Conservation (phyloP, 805 yeast genomes). For the Nakazawaea peltata region DNA sequence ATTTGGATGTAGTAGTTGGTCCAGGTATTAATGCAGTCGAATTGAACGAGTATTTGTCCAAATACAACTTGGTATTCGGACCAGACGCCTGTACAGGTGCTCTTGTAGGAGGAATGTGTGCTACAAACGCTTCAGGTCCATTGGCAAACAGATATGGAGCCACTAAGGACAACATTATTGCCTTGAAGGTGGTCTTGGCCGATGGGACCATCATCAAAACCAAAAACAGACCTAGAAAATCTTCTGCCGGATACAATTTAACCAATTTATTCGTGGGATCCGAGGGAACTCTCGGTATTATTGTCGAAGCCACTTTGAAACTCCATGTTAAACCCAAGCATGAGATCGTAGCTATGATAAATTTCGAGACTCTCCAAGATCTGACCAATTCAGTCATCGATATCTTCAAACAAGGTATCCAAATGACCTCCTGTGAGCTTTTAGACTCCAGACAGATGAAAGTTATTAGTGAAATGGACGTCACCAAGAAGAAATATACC, state of each 20-base stretch:
- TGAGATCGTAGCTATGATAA: conserved; percentile 62
- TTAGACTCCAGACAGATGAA: conserved; percentile 68
- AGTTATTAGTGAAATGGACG: conserved; percentile 49
- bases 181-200: conserved; percentile 66
- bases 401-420: conserved; percentile 53
- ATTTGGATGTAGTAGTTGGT: conserved; percentile 66
- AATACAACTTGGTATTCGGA: conserved; percentile 54
- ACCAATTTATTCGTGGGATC: conserved; percentile 71
- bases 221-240: conserved; percentile 64
- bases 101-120: conserved; percentile 70
- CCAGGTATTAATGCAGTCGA: conserved; percentile 81
- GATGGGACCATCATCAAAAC: conserved; percentile 77
- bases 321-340: conserved; percentile 55
- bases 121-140: conserved; percentile 75
- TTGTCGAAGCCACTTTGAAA: conserved; percentile 70
- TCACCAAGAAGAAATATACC: conserved; percentile 20
- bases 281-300: conserved; percentile 74
- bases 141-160: conserved; percentile 77
- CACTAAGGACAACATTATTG: conserved; percentile 65
- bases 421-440: conserved; percentile 68
- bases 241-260: conserved; percentile 74
- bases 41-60: conserved; percentile 41
- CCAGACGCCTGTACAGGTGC: conserved; percentile 82
- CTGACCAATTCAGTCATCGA: conserved; percentile 66
- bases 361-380: conserved; percentile 58